Conservation (phyloP, 176 grass and related monocot species). For the barley (Hordeum vulgare) region MorexV3_pseudomolecules_assembly NC_058523.1:556967095-556967594, state of each 20-base stretch:
- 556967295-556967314: background rate
- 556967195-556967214: background rate
- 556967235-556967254: background rate
- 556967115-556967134: background rate
- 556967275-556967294: background rate
- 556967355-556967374: background rate
- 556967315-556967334: background rate
- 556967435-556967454: slow-evolving; percentile 4
- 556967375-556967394: background rate
- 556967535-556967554: slow-evolving; percentile 10
- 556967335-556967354: background rate
- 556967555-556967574: slow-evolving; percentile 35
- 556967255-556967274: slow-evolving; percentile 5
- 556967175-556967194: slow-evolving; percentile 11
- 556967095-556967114: background rate
- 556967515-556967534: background rate
- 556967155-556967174: background rate
- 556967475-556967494: background rate
- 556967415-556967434: background rate
- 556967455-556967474: slow-evolving; percentile 1
- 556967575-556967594: slow-evolving; percentile 68
- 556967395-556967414: background rate
- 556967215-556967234: background rate
- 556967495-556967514: background rate
- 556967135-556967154: background rate